A percentile compares a stretch with the other conserved stretches of the same genome.
phyloP scores from a whole-genome alignment of 306 rosid species.

The Rosa rugosa region DNA sequence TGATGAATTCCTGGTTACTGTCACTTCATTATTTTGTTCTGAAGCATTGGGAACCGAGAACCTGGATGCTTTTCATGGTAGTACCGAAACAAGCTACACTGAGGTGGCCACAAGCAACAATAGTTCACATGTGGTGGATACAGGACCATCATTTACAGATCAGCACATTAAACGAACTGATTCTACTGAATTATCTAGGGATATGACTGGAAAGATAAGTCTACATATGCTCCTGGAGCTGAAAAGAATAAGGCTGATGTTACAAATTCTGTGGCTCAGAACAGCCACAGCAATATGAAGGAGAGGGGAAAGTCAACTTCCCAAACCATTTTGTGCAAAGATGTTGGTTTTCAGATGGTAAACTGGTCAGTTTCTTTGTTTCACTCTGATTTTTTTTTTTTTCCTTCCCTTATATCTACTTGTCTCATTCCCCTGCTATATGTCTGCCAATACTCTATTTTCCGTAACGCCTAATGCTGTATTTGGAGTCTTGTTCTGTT shows the following conservation, averaged over 20 bases:
- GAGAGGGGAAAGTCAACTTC: conserved; percentile 78
- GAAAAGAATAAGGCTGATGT: conserved; percentile 46
- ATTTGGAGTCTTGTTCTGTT: background rate
- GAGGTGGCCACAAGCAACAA: conserved; percentile 44
- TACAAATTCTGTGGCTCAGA: conserved; percentile 41
- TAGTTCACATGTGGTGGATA: conserved; percentile 29
- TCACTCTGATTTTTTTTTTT: background rate
- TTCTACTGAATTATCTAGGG: conserved; percentile 45
- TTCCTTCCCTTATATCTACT: background rate
- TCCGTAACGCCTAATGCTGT: background rate
- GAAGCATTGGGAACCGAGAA: conserved; percentile 50
- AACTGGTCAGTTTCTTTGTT: conserved; percentile 85
- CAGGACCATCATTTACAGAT: conserved; percentile 41
- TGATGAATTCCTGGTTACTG: conserved; percentile 88
- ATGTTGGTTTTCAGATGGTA: conserved; percentile 93
- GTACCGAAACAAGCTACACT: conserved; percentile 34
- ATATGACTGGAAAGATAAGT: conserved; percentile 26
- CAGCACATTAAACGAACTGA: conserved; percentile 38
- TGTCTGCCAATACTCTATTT: background rate
- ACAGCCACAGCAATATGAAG: conserved; percentile 50
- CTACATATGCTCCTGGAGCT: conserved; percentile 28
- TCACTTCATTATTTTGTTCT: conserved; percentile 50
- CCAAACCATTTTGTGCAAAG: conserved; percentile 65
- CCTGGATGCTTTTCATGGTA: conserved; percentile 52
- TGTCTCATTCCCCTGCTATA: background rate